These are phyloP conservation scores for Capronia coronata DNA, from an alignment of 2,329 filamentous ascomycete species.

Conservation along the genomic window DNA sequence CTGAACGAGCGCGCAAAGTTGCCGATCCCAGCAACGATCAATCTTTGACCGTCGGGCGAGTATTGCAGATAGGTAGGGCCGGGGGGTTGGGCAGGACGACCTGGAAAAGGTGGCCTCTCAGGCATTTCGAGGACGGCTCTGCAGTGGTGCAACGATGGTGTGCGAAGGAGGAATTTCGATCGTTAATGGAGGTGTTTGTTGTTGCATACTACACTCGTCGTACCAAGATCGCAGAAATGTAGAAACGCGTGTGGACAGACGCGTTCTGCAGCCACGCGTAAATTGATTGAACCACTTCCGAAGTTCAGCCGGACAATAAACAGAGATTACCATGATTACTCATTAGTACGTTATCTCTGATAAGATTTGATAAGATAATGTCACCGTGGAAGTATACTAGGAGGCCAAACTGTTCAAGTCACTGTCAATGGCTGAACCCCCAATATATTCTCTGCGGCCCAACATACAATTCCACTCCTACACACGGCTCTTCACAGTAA, in stretches of 20 bases:
- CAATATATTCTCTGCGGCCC: no score
- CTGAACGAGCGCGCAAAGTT: constrained; percentile 90
- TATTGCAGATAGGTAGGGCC: constrained; percentile 84
- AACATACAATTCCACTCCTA: no score
- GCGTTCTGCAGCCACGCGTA: neutral
- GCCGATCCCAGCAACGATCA: constrained; percentile 89
- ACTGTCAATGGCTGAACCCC: no score
- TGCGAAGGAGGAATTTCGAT: neutral
- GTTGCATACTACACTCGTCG: no score
- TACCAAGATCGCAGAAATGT: neutral
- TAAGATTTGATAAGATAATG: no score
- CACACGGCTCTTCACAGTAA: no score
- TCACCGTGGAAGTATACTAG: no score
- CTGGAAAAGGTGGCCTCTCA: constrained; percentile 25
- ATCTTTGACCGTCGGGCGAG: constrained; percentile 75
- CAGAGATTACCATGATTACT: neutral
- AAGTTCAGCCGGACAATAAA: neutral
- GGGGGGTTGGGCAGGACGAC: constrained; percentile 54
- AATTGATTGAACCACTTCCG: neutral
- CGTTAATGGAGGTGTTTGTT: neutral
- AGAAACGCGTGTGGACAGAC: neutral
- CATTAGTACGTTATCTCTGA: neutral
- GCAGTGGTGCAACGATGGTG: neutral
- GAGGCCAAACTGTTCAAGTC: no score
- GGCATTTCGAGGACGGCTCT: constrained; percentile 20